phyloP scores from a whole-genome alignment of 164 flowering plant genomes.

The Aristolochia contorta region DNA sequence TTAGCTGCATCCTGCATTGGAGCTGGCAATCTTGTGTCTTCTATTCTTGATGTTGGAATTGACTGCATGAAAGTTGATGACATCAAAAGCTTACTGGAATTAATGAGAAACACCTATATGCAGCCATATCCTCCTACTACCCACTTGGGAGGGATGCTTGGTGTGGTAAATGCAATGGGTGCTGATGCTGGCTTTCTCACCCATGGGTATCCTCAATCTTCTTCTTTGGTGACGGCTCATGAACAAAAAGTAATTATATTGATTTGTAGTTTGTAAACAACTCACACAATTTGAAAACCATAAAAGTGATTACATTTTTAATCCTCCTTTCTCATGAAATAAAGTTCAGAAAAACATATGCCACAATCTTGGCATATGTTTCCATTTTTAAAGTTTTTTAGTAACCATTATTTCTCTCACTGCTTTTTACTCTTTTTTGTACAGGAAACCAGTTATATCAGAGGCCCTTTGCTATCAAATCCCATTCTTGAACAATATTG shows the following conservation, averaged over 20 bases:
- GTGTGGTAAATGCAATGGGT: constrained; percentile 84
- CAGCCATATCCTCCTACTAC: constrained; percentile 43
- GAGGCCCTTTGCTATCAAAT: constrained; percentile 57
- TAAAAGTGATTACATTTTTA: no score
- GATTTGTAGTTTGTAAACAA: no score
- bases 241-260: constrained; percentile 35
- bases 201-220: constrained; percentile 13
- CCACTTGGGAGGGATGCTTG: constrained; percentile 89
- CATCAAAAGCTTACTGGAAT: constrained; percentile 41
- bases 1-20: constrained; percentile 79
- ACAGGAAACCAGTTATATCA: constrained; percentile 51
- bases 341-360: background rate
- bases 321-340: background rate
- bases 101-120: constrained; percentile 56
- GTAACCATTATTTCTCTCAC: background rate
- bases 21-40: constrained; percentile 75
- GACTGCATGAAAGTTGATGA: constrained; percentile 38
- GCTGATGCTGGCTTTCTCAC: constrained; percentile 59
- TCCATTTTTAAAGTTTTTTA: no score
- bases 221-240: constrained; percentile 15
- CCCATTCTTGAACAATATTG: constrained; percentile 41
- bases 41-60: constrained; percentile 63
- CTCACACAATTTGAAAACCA: no score
- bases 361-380: no score
- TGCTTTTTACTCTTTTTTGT: constrained; percentile 1